Base-by-base conservation (phyloP, 192 early-diverging fungal genomes). In the Mortierella hygrophila region DNA sequence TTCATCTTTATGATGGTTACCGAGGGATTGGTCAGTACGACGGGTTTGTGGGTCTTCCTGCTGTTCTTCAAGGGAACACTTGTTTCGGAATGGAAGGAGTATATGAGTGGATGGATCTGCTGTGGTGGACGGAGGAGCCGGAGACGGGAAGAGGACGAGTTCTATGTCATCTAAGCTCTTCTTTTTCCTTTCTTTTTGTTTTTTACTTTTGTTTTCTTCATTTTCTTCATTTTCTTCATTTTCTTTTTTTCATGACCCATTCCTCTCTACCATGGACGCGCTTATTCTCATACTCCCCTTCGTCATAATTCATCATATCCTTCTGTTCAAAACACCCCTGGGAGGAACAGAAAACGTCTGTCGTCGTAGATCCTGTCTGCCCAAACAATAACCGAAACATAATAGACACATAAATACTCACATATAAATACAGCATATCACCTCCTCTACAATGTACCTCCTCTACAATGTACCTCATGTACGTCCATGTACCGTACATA, bases 41-140 rank as follows among this genome's bases (percentile, higher is more conserved):
- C 89, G 41, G 91, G 91, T 29, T 72, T 91, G 23, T 91, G 90
- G 90, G 71, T 91, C 32, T 89, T 91, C 47, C 75, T 86, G 72
- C 57, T 86, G 16, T 86, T 86, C 76, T 77, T 90, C 55, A 91
- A 91, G 72, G 74, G 85, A 55, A 88, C 91, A 0, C 42, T 91
- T 35, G 77, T 80, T 54, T 72, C 74, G 11, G 91, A 91, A 44
- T 91, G 91, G 91, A 88, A 76, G 38, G 88, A 91, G 42, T 75
- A 78, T 55, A 88, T 90, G n/a, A 86, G 84, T 35, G 88, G 90
- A 3, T 87, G 91, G 78, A 54, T 88, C 41, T 84, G 76, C 26
- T 85, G 80, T 44, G 83, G 82, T 57, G 75, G 77, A 38, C 81
- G 72, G 10, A 72, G 84, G 13, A 47, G 37, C 37, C 81, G 77